Evolutionary conservation across 306 rosid species (phyloP), one percentile per base, ranked within the genome.

Genomic region (Amphicarpaea edgeworthii): DNA sequence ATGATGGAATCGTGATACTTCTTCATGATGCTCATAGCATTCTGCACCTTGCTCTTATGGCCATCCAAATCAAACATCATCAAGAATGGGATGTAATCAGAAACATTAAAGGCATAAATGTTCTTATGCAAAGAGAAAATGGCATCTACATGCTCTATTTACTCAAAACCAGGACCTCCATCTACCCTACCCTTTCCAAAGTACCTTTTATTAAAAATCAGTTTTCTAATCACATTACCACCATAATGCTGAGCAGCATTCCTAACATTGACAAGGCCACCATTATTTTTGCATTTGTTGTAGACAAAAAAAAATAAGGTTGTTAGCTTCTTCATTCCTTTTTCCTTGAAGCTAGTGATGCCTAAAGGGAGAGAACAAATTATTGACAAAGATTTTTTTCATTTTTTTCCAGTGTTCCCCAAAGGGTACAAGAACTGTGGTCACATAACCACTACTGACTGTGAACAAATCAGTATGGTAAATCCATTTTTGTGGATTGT

Each of bases 171-270:
- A 16, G 46, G 28, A 8, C 68, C 68, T 62, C 47, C 88, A 30
- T 85, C 82, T 2, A 43, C 60, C 17, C 71, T 72, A 7, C 75
- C 86, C 1, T 71, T 19, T 2, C 81, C 86, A 47, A 84, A 87
- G 42, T 81, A 79, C 72, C 90, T 81, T 38, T 7, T 79, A 34
- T 59, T 68, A 53, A 86, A 84, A 3, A 81, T 1, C 80, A 84
- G n/a, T 24, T 23, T 83, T 37, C 87, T 86, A 0, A 54, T 30
- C 12, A 86, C 54, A 11, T 81, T 82, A 2, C 75, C 77, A 1
- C 73, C 17, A 3, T 76, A 85, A 1, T 85, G 89, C 12, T 24
- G 84, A 1, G 79, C 11, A 1, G 41, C 65, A 4, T 58, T 5
- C 20, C 84, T 83, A 0, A 80, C 63, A 20, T 83, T 32, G 1